These are phyloP conservation scores for Hortiboletus campestris DNA, from an alignment of 768 basidiomycete genomes.

Conservation along the genomic window DNA sequence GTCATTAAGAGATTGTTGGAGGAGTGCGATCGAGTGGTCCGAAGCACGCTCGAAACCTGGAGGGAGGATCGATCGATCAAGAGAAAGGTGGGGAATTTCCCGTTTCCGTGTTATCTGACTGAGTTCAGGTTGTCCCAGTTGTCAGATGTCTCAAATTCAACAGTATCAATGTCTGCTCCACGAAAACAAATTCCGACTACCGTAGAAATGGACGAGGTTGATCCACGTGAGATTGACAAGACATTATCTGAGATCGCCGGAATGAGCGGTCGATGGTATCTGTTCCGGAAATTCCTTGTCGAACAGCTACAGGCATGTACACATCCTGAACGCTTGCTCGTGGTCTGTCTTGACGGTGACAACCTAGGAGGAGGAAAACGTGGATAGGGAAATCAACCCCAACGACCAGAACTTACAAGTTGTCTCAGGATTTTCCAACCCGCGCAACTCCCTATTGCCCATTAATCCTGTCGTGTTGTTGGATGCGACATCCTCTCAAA, in stretches of 20 bases:
- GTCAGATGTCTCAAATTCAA: conserved; percentile 45
- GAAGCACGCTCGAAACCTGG: conserved; percentile 77
- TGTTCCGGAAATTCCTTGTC: conserved; percentile 85
- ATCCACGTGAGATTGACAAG: conserved; percentile 91
- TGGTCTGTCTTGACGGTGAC: background rate
- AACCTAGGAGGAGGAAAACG: conserved; percentile 18
- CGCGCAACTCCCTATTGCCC: background rate
- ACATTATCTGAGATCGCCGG: conserved; percentile 83
- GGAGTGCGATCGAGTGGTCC: conserved; percentile 85
- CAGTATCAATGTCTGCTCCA: conserved; percentile 30
- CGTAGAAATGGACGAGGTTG: conserved; percentile 56
- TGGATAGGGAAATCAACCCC: conserved; percentile 1
- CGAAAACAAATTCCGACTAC: conserved; percentile 32
- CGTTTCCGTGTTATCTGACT: background rate
- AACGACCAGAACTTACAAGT: conserved; percentile 4
- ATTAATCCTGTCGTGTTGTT: conserved; percentile 29
- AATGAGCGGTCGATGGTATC: conserved; percentile 88
- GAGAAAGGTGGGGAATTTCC: conserved; percentile 55
- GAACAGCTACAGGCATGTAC: conserved; percentile 63
- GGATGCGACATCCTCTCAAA: conserved; percentile 52
- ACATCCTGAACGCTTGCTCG: background rate
- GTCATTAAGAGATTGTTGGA: conserved; percentile 75
- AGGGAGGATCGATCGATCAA: conserved; percentile 85
- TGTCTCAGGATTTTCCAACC: background rate
- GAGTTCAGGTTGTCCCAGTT: conserved; percentile 36